Evolutionary conservation across 768 basidiomycete genomes (phyloP).

Genomic region (Candolleomyces aberdarensis): DNA sequence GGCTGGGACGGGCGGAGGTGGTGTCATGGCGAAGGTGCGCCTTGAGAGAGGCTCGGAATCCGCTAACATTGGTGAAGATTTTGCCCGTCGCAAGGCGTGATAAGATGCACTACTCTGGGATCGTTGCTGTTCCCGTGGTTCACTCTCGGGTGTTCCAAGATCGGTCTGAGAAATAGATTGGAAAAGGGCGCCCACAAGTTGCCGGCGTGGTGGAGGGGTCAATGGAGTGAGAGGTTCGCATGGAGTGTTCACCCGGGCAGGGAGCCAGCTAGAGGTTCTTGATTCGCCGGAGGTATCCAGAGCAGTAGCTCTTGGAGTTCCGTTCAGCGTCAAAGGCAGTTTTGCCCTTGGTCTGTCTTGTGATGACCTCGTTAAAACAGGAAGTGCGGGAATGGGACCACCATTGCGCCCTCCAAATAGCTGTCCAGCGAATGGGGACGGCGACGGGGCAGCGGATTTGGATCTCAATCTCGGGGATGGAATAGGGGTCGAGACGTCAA

Average conservation of each 20-base stretch:
- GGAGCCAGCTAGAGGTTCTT: constrained; percentile 40
- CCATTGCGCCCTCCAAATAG: not conserved
- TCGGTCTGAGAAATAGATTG: constrained; percentile 61
- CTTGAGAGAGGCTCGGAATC: constrained; percentile 35
- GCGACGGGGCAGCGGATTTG: constrained; percentile 1
- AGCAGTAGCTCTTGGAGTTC: not conserved
- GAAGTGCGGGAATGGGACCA: not conserved
- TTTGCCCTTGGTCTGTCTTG: not conserved
- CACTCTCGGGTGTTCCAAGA: constrained; percentile 25
- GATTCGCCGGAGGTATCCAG: not conserved
- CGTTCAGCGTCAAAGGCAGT: not conserved
- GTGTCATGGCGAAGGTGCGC: constrained; percentile 32
- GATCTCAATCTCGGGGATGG: constrained; percentile 18
- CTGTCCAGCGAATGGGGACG: not conserved
- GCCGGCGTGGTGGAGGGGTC: constrained; percentile 61
- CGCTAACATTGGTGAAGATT: constrained; percentile 53
- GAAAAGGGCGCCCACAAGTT: constrained; percentile 38
- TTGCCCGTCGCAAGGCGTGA: constrained; percentile 39
- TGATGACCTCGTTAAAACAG: not conserved
- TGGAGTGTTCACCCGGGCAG: constrained; percentile 64
- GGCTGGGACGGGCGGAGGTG: constrained; percentile 37
- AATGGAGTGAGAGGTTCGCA: constrained; percentile 56
- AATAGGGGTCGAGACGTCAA: constrained; percentile 38
- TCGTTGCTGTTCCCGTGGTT: constrained; percentile 4
- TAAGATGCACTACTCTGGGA: constrained; percentile 14